phyloP scores from a whole-genome alignment of 768 basidiomycete species.

The Floccularia luteovirens region DNA sequence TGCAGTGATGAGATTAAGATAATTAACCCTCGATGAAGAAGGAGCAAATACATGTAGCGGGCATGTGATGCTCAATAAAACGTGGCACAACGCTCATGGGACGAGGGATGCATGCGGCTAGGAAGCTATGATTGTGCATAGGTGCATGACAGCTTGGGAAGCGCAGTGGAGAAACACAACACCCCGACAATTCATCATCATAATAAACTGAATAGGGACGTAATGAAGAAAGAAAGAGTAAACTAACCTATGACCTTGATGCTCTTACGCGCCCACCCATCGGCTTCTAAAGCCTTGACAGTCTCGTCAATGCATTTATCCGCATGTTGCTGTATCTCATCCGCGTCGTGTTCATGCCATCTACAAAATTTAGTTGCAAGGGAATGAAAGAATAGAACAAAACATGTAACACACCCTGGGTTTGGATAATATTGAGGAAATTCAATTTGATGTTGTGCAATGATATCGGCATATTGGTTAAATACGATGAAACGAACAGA shows the following conservation, averaged over 20 bases:
- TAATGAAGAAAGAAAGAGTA: slow-evolving; percentile 6
- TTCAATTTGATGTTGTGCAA: slow-evolving; percentile 86
- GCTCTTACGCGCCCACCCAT: slow-evolving; percentile 74
- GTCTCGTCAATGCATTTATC: slow-evolving; percentile 71
- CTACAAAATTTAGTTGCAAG: slow-evolving; percentile 24
- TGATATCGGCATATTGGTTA: slow-evolving; percentile 77
- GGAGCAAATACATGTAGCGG: too few species aligned
- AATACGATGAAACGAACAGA: slow-evolving; percentile 92
- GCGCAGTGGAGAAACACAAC: too few species aligned
- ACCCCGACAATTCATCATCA: too few species aligned
- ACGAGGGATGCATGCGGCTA: too few species aligned
- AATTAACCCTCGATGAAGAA: too few species aligned
- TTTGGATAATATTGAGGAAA: slow-evolving; percentile 92
- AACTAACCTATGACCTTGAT: slow-evolving; percentile 86
- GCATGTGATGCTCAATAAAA: too few species aligned
- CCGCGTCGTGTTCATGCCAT: slow-evolving; percentile 94
- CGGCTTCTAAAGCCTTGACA: slow-evolving; percentile 58
- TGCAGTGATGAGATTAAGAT: too few species aligned
- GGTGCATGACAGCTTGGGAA: too few species aligned
- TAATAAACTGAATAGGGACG: neutral
- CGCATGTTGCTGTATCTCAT: slow-evolving; percentile 71
- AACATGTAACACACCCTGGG: slow-evolving; percentile 51
- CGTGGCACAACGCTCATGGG: too few species aligned
- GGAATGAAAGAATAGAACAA: slow-evolving; percentile 1
- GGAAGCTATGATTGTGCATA: too few species aligned